Evolutionary conservation across 306 rosid species (phyloP).

Genomic region (Trifolium dubium): DNA sequence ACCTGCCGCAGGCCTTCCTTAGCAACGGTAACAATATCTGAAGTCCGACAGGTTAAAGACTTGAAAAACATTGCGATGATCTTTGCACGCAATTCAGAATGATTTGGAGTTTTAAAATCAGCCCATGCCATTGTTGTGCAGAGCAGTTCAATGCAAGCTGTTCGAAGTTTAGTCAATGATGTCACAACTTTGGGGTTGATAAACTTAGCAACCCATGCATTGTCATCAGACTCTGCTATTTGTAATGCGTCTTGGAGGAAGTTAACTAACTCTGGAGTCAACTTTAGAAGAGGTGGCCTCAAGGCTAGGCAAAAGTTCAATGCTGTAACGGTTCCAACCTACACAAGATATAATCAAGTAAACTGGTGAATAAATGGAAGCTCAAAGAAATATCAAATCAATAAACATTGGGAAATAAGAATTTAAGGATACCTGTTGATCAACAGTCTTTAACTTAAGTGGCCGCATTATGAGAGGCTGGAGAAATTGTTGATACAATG

Average conservation of each 20-base stretch:
- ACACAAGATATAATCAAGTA: constrained; percentile 40
- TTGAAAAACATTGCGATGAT: constrained; percentile 97
- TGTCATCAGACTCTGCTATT: constrained; percentile 97
- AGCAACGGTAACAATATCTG: constrained; percentile 98
- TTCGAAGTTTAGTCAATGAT: constrained; percentile 87
- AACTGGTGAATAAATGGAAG: constrained; percentile 37
- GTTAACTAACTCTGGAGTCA: constrained; percentile 90
- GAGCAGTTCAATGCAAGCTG: constrained; percentile 95
- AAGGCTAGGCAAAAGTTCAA: constrained; percentile 95
- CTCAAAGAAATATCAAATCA: constrained; percentile 36
- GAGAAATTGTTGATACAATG: constrained; percentile 79
- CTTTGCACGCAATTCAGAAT: constrained; percentile 94
- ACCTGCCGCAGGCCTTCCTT: constrained; percentile 99
- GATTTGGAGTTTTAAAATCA: constrained; percentile 90
- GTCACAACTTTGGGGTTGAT: constrained; percentile 94
- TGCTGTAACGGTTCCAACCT: constrained; percentile 98
- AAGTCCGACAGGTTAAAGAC: constrained; percentile 92
- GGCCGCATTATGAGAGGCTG: constrained; percentile 92
- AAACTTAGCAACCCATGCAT: constrained; percentile 86
- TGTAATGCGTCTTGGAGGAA: constrained; percentile 98
- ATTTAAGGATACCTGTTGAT: constrained; percentile 80
- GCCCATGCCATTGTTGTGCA: constrained; percentile 99
- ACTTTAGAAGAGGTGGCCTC: constrained; percentile 98
- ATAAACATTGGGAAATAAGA: constrained; percentile 33
- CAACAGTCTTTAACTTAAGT: constrained; percentile 83